Evolutionary conservation across 306 rosid species (phyloP), one percentile per base, ranked within the genome.

Genomic region (Castanospermum australe): DNA sequence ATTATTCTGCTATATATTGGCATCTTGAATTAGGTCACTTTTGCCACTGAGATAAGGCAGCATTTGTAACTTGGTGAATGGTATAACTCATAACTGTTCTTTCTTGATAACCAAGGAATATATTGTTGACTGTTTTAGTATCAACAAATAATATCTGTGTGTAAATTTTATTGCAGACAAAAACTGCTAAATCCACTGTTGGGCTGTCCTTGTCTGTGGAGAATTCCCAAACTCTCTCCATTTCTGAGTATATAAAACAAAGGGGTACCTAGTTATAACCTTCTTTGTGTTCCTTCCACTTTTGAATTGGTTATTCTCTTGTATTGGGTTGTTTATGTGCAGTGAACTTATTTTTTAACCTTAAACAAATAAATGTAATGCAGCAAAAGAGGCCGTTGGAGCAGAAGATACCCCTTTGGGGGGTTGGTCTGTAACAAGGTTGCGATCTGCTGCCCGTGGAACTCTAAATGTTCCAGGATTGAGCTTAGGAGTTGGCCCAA

Each of bases 371-470:
- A 62, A 66, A 63, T 69, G 8, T 28, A 35, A 82, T 84, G 83
- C 88, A 96, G 99, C 97, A 70, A 91, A 90, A 80, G 99, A 96
- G 87, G 99, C 91, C 59, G 97, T 96, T 71, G 99, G 99, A 81
- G 99, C 98, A n/a, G 97, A 88, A 83, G 99, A 96, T 82, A 91
- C 97, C 51, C 99, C 99, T 1, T 84, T 88, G 71, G 99, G 99
- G 57, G 90, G 97, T 73, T 96, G 98, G 99, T 91, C 96, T 15
- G 99, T 96, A 9, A 96, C 99, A 54, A 88, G 99, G 84, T 77
- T 96, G 88, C 92, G 98, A 63, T 89, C 99, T 87, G 97, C 93
- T 86, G 99, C 97, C 56, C 97, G 79, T 85, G 99, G 99, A 84
- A 93, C 98, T 73, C 80, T 93, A 56, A 96, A 90, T 86, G 96